These are phyloP conservation scores for Flaveria brownii DNA, from an alignment of 129 eudicot species.

Conservation along the genomic window DNA sequence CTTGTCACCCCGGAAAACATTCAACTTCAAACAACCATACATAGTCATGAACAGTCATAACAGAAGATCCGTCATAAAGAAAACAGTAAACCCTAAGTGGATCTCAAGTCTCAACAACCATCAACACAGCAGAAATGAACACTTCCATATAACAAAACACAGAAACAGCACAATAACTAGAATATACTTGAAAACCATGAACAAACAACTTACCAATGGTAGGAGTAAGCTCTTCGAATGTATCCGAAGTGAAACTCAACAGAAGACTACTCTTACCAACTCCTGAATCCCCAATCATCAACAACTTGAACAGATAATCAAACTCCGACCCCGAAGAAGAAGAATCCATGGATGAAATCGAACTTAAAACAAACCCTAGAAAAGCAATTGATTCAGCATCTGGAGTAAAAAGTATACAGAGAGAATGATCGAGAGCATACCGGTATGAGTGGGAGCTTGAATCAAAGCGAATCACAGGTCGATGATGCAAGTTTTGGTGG, in stretches of 20 bases:
- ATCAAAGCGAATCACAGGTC: constrained; percentile 20
- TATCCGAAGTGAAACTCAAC: constrained; percentile 71
- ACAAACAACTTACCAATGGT: constrained; percentile 53
- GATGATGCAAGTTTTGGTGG: constrained; percentile 1
- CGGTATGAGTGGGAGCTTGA: not conserved
- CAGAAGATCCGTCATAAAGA: not conserved
- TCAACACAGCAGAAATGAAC: not conserved
- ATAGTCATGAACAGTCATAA: not conserved
- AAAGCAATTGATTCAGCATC: not conserved
- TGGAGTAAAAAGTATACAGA: not conserved
- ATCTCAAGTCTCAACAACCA: not conserved
- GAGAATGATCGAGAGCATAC: not conserved
- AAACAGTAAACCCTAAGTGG: not conserved
- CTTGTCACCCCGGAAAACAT: too few species aligned
- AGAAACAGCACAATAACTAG: too few species aligned
- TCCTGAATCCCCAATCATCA: constrained; percentile 84
- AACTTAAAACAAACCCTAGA: not conserved
- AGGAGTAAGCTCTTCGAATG: constrained; percentile 79
- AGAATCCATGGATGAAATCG: constrained; percentile 40
- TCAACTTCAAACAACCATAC: not conserved
- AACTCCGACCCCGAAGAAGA: constrained; percentile 50
- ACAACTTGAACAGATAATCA: constrained; percentile 74
- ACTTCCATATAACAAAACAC: too few species aligned
- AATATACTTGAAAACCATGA: too few species aligned
- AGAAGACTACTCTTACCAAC: constrained; percentile 76